These are phyloP conservation scores for Azolla pinnata DNA, from an alignment of 75 land plant species.

Conservation along the genomic window DNA sequence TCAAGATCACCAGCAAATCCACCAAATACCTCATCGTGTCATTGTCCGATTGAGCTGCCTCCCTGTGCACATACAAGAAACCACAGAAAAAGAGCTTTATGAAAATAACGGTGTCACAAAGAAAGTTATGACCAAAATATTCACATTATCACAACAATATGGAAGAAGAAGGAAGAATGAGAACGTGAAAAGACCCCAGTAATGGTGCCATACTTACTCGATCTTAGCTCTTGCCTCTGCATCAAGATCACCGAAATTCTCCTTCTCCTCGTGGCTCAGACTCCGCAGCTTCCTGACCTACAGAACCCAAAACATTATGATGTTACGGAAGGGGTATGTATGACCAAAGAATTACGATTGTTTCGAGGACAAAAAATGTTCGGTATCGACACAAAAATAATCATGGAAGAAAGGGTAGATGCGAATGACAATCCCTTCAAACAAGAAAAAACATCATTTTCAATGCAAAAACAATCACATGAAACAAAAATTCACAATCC, in stretches of 20 bases:
- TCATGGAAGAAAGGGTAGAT: too few relatives aligned
- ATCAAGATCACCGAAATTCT: background rate
- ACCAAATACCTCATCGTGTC: background rate
- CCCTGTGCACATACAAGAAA: conserved; percentile 3
- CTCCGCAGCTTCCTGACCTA: background rate
- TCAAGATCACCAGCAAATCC: conserved; percentile 1
- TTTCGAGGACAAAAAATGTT: background rate
- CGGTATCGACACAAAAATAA: background rate
- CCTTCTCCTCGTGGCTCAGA: background rate
- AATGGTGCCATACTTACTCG: background rate
- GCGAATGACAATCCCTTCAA: too few relatives aligned
- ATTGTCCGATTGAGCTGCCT: conserved; percentile 4
- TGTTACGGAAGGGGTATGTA: background rate
- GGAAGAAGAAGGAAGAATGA: background rate
- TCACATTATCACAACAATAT: background rate
- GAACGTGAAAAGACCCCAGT: too few relatives aligned
- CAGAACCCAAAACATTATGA: background rate
- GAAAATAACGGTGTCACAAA: too few relatives aligned
- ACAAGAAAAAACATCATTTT: too few relatives aligned
- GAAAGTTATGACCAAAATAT: background rate
- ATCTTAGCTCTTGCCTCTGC: background rate
- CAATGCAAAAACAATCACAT: too few relatives aligned
- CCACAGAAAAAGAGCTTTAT: too few relatives aligned
- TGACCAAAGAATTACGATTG: background rate
- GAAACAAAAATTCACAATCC: too few relatives aligned